Percentiles rank a stretch among this genome's conserved stretches.
phyloP scores from a whole-genome alignment of 2,329 filamentous ascomycete species.

The Colletotrichum lini region DNA sequence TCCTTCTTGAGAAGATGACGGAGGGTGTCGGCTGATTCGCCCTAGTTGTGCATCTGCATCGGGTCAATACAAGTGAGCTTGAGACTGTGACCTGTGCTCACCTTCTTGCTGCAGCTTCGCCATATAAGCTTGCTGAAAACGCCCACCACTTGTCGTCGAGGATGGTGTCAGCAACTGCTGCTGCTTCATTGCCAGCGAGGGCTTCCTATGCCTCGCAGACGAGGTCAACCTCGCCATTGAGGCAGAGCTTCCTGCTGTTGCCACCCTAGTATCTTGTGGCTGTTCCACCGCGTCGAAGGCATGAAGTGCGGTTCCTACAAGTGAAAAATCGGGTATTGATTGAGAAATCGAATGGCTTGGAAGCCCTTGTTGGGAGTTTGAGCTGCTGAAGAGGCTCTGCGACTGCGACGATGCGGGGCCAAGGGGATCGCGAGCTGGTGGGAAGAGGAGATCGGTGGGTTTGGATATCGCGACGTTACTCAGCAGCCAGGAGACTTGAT shows the following conservation, averaged over 20 bases:
- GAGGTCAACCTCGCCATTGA: conserved; percentile 63
- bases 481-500: conserved; percentile 72
- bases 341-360: conserved; percentile 1
- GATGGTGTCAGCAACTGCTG: conserved; percentile 61
- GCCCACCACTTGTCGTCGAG: conserved; percentile 47
- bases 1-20: conserved; percentile 21
- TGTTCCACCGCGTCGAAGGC: conserved; percentile 24
- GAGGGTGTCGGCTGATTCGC: conserved; percentile 1
- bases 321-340: background rate
- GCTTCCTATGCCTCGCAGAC: conserved; percentile 60
- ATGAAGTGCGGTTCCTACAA: conserved; percentile 24
- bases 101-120: conserved; percentile 42
- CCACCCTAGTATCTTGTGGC: conserved; percentile 31
- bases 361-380: conserved; percentile 32
- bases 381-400: conserved; percentile 27
- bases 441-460: conserved; percentile 56
- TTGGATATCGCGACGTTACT: conserved; percentile 60
- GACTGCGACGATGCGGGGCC: conserved; percentile 40
- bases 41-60: conserved; percentile 27
- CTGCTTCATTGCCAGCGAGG: conserved; percentile 59
- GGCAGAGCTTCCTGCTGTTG: conserved; percentile 38
- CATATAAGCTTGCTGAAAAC: conserved; percentile 43
- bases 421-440: conserved; percentile 50
- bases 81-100: conserved; percentile 5
- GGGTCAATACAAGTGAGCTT: background rate